Base-by-base conservation (phyloP, 73 alveolate genomes). In the Paramecium sexaurelia region DNA sequence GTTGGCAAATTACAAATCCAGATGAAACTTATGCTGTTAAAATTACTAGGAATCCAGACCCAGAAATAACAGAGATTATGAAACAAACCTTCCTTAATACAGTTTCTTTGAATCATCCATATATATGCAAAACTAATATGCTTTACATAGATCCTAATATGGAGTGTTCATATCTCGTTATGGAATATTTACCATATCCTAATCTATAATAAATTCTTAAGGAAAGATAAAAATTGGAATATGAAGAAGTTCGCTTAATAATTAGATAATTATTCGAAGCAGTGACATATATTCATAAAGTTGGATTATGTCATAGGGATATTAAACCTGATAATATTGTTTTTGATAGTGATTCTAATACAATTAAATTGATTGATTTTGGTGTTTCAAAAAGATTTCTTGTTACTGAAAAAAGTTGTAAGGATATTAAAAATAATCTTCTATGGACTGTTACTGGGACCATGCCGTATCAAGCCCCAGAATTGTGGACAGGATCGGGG, bases 391-490 rank as follows among this genome's bases (percentile, higher is more conserved):
- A 78, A 45, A 78, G 90, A 78, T 78, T 78, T 78, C 26, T 78
- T 41, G 27, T 32, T 29, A 40, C 68, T 24, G 40, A 32, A 40
- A 78, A 78, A 78, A 24, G 75, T 10, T 22, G 90, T 41, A 41
- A 45, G 35, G 86, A 71, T 24, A 71, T 71, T 41, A 19, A 20
- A 40, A 40, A 22, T 5, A 24, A 78, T n/a, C 73, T 78, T 39
- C 36, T 88, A 85, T 88, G 94, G 94, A 88, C 94, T 22, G 91
- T 75, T 41, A 88, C 94, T 69, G 99, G 99, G 15, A 97, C 99
- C 8, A 95, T 96, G 13, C 97, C 95, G 75, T 97, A 96, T 92
- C 92, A 94, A 85, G 98, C 99, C 0, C 99, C 99, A 0, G 99
- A 97, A 87, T 93, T 97, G 73, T 94, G 97, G 45, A 55, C 94